Base-by-base conservation (phyloP, 164 flowering plant species). In the Aristolochia fimbriata region DNA sequence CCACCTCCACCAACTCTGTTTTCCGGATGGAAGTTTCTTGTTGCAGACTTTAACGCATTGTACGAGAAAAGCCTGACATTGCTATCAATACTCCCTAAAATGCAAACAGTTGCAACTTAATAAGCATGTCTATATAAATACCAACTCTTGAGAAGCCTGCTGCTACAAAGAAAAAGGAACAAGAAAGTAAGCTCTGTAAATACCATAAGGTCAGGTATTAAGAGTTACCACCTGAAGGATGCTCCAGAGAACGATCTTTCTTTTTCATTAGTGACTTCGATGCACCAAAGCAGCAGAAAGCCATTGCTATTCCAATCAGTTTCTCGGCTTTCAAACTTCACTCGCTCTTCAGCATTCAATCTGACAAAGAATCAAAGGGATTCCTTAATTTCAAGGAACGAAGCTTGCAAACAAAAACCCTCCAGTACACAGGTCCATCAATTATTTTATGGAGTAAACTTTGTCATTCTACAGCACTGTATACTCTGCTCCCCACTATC, bases 1-100 rank as follows among this genome's bases (percentile, higher is more conserved):
- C 94, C 94, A 51, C 97, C 94, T 58, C 77, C 72, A 6, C 97
- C 97, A n/a, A 90, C 71, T 71, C 47, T 77, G 72, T 75, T 85
- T 17, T 76, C 76, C 37, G 76, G 81, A 66, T 81, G 83, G 61
- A 90, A 87, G 65, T 74, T 58, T 14, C 61, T 47, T 9, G 97
- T 85, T 41, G 94, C 94, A 55, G 85, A 82, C 70, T 82, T 79
- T 71, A 90, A 47, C n/a, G 78, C 68, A 43, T 75, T 75, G 53
- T 83, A 80, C 19, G 89, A 72, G 65, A 80, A 85, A 4, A 76
- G 54, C 63, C 65, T 71, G 23, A 71, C 69, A 33, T 71, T 73
- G 59, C 51, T 59, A 37, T 64, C 60, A 43, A 47, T 53, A 17
- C 69, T 57, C 52, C 59, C 74, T 68, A 19, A 19, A 43, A 37